Percentiles rank a stretch among this genome's conserved stretches.
phyloP scores from a whole-genome alignment of 345 rosid genomes.

The Gynandropsis gynandra region DNA sequence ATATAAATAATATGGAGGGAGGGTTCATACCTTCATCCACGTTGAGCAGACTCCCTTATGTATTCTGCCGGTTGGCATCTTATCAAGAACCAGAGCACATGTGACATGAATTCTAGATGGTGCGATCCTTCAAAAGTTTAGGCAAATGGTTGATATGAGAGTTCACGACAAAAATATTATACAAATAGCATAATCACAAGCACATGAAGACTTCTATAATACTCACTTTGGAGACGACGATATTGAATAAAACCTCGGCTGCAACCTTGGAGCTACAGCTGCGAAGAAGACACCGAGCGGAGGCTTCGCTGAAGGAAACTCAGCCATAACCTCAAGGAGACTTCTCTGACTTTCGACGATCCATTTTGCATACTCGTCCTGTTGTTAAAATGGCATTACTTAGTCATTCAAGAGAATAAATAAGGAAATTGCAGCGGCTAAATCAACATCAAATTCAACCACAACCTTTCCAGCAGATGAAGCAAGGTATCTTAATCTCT shows the following conservation, averaged over 20 bases:
- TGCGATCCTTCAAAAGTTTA: conserved; percentile 51
- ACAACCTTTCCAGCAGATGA: conserved; percentile 93
- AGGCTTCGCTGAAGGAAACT: conserved; percentile 86
- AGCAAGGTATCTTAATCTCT: conserved; percentile 66
- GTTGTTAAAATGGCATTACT: conserved; percentile 10
- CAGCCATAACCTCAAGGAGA: conserved; percentile 94
- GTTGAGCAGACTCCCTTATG: conserved; percentile 96
- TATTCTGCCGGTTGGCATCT: conserved; percentile 71
- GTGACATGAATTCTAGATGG: conserved; percentile 86
- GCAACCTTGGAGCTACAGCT: conserved; percentile 86
- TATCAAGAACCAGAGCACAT: conserved; percentile 89
- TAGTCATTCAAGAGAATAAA: background rate
- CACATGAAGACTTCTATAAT: conserved; percentile 2
- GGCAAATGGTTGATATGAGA: conserved; percentile 1
- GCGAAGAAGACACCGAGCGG: conserved; percentile 97
- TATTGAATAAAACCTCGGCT: conserved; percentile 93
- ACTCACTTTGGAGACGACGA: conserved; percentile 91
- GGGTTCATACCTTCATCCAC: conserved; percentile 61
- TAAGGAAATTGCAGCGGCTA: background rate
- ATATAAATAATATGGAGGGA: background rate
- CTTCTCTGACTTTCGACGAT: conserved; percentile 82
- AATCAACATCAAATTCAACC: background rate
- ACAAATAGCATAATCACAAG: background rate
- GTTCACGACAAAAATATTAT: background rate
- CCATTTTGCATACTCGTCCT: conserved; percentile 97